phyloP scores from a whole-genome alignment of 2,329 filamentous ascomycete species.

The Curvularia verruculosa region DNA sequence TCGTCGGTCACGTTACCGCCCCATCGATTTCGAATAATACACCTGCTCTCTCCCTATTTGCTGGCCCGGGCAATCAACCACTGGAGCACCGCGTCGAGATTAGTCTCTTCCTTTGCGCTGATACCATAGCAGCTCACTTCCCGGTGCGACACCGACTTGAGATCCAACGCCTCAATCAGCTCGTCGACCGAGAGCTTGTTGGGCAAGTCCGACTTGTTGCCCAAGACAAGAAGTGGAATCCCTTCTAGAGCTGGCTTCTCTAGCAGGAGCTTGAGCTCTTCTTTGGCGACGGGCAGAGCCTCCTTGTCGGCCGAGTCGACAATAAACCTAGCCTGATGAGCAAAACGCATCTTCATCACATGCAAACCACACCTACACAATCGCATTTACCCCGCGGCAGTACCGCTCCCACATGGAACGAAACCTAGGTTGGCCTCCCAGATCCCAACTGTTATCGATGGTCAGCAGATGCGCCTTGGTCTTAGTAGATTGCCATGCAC shows the following conservation, averaged over 20 bases:
- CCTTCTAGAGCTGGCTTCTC: constrained; percentile 82
- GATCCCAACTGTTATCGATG: constrained; percentile 74
- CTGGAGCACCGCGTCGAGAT: constrained; percentile 93
- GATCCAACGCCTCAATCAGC: constrained; percentile 87
- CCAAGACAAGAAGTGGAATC: constrained; percentile 91
- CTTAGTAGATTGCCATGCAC: constrained; percentile 38
- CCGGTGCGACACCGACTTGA: constrained; percentile 86
- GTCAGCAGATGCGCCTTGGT: constrained; percentile 45
- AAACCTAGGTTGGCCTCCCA: constrained; percentile 95
- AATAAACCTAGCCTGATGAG: constrained; percentile 71
- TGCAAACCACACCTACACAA: constrained; percentile 66
- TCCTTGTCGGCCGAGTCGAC: constrained; percentile 90
- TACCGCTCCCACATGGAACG: constrained; percentile 99
- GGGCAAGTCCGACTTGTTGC: constrained; percentile 96
- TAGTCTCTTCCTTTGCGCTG: constrained; percentile 98
- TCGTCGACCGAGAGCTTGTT: constrained; percentile 92
- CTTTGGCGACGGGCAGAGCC: constrained; percentile 81
- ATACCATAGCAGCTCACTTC: constrained; percentile 99
- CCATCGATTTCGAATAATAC: constrained; percentile 20
- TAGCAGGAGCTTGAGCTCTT: constrained; percentile 90
- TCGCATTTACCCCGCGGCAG: constrained; percentile 95
- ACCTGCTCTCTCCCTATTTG: constrained; percentile 37
- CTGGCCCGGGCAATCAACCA: constrained; percentile 91
- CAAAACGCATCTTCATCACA: constrained; percentile 19
- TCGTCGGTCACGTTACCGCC: constrained; percentile 34